A percentile compares a stretch with the other conserved stretches of the same genome.
Conservation (phyloP, 2,329 filamentous ascomycete species). For the Pseudogymnoascus sp. region DNA sequence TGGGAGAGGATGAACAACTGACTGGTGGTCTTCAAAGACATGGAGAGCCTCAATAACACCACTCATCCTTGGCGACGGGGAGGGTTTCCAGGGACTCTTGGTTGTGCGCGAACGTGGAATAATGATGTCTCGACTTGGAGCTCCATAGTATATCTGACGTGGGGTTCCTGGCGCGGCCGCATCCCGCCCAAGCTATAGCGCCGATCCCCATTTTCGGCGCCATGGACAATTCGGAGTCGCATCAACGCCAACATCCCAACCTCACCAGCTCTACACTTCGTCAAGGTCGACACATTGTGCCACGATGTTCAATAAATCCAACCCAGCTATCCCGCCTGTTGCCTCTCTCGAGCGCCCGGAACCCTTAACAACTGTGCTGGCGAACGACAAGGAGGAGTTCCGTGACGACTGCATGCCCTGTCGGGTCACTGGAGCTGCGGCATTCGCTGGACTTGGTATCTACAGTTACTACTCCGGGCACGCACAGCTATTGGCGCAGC, state of each 20-base stretch:
- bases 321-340: conserved; percentile 9
- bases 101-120: conserved; percentile 1
- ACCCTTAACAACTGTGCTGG: conserved; percentile 20
- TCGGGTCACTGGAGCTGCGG: conserved; percentile 53
- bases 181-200: conserved; percentile 1
- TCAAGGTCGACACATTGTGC: neutral
- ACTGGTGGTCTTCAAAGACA: conserved; percentile 96
- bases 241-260: neutral
- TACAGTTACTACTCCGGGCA: conserved; percentile 74
- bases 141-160: conserved; percentile 6
- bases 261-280: neutral
- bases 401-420: conserved; percentile 34
- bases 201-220: neutral
- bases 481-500: conserved; percentile 59
- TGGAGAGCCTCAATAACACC: conserved; percentile 90
- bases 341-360: conserved; percentile 21
- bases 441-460: conserved; percentile 65
- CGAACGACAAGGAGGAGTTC: conserved; percentile 16
- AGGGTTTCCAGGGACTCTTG: neutral
- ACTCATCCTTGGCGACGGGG: conserved; percentile 51
- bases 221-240: neutral
- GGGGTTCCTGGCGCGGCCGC: conserved; percentile 9
- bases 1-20: conserved; percentile 27
- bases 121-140: conserved; percentile 9
- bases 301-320: conserved; percentile 11